Evolutionary conservation across 2,329 filamentous ascomycete genomes (phyloP).

Genomic region (Periconia sp.): DNA sequence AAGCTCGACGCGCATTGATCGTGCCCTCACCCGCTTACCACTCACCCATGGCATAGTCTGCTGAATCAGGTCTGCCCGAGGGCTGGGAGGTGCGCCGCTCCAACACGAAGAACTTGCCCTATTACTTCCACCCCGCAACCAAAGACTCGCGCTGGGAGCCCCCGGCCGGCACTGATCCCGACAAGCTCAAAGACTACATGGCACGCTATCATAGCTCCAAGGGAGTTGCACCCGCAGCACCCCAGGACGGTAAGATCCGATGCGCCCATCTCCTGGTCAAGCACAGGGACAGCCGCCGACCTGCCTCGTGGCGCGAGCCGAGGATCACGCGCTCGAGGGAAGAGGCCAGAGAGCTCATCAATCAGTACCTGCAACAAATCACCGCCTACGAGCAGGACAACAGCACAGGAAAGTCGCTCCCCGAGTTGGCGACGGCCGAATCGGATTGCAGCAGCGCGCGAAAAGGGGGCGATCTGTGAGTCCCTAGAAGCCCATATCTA

Average conservation of each 20-base stretch:
- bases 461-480: constrained; percentile 85
- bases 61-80: constrained; percentile 67
- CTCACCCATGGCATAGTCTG: constrained; percentile 31
- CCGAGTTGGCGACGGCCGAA: constrained; percentile 83
- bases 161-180: constrained; percentile 81
- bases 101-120: constrained; percentile 97
- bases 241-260: constrained; percentile 76
- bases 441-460: constrained; percentile 95
- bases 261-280: constrained; percentile 92
- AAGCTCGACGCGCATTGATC: constrained; percentile 14
- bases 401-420: constrained; percentile 54
- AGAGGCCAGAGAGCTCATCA: constrained; percentile 78
- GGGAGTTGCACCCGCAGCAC: constrained; percentile 42
- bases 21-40: constrained; percentile 9
- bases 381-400: constrained; percentile 57
- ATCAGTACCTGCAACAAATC: constrained; percentile 75
- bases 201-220: constrained; percentile 75
- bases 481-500: constrained; percentile 18
- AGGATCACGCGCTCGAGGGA: constrained; percentile 87
- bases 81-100: constrained; percentile 97
- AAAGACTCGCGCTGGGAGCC: constrained; percentile 96
- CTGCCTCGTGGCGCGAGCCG: constrained; percentile 89
- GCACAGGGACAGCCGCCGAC: constrained; percentile 83
- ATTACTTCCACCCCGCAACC: constrained; percentile 91
- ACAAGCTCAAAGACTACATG: constrained; percentile 94